phyloP scores from a whole-genome alignment of 257 asterid genomes.

The Solanum acaule region DNA sequence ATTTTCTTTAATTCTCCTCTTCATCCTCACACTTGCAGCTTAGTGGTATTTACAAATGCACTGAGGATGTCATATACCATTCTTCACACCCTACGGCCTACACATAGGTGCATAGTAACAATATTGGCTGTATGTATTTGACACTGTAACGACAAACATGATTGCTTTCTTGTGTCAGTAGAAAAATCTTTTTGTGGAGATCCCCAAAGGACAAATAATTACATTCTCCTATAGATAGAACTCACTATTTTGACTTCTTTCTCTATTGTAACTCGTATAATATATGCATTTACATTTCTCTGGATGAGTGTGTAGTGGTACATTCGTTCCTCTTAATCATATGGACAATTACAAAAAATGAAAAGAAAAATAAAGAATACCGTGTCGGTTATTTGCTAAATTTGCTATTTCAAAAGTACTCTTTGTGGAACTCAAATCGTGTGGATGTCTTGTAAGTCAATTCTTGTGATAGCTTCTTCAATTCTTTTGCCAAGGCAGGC shows the following conservation, averaged over 20 bases:
- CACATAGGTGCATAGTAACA: not conserved
- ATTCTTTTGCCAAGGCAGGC: constrained; percentile 75
- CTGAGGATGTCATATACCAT: not conserved
- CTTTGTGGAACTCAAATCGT: constrained; percentile 77
- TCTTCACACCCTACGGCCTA: not conserved
- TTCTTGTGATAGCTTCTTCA: constrained; percentile 61
- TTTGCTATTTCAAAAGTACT: constrained; percentile 38
- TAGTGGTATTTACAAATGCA: not conserved
- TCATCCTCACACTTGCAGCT: not conserved
- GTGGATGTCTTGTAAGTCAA: constrained; percentile 66
- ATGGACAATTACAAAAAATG: constrained; percentile 22
- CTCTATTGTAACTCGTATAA: constrained; percentile 15
- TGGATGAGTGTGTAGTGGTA: constrained; percentile 8
- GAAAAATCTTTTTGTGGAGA: not conserved
- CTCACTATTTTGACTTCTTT: constrained; percentile 6
- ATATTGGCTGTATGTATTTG: not conserved
- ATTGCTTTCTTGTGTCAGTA: not conserved
- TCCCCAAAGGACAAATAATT: not conserved
- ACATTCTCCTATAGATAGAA: not conserved
- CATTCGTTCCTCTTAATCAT: not conserved
- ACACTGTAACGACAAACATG: not conserved
- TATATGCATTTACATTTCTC: constrained; percentile 22
- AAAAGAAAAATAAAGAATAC: not conserved
- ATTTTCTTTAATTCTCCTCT: not conserved
- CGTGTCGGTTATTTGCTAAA: not conserved